Evolutionary conservation across 768 basidiomycete species (phyloP), one percentile per base, ranked within the genome.

Genomic region (Agaricus subrufescens): DNA sequence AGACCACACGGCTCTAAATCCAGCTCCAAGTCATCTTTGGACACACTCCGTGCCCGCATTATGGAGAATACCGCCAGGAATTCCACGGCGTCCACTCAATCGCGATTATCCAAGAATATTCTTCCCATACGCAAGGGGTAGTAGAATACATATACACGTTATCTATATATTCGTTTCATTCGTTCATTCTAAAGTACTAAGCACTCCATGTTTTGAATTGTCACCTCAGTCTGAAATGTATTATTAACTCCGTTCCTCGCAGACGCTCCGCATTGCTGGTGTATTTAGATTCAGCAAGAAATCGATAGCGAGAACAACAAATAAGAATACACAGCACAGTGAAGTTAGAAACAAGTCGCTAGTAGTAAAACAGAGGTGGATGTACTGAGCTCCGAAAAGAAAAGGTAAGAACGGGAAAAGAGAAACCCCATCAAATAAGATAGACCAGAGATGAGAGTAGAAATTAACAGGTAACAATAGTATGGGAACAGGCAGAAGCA

Each of bases 31-130:
- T 39, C 54, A 37, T 23, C 61, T 23, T 38, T 79, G 29, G 63
- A 72, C 23, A 70, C 74, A 1, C 65, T 89, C 39, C 78, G 82
- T 46, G 78, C 82, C 15, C 79, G 80, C 57, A 77, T 87, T 38
- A 68, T 87, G 45, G 71, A 73, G 38, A 87, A 86, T 60, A 83
- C 83, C 14, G 76, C 78, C 14, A 66, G 62, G 54, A 65, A 61
- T 19, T 15, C n/a, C 25, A 30, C 23, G 12, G 42, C 39, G 31
- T 30, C 30, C 12, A 34, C 31, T 3, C 48, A 45, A 14, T 45
- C 55, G 1, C 42, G 43, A 38, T 15, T 49, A 42, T 50, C 49
- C 31, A 43, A 38, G 50, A n/a, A 42, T 26, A n/a, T 23, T 10
- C 39, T 56, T 7, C 49, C 49, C 26, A 37, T 38, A 9, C 55